phyloP scores from a whole-genome alignment of 768 basidiomycete species.

The Dioszegia aurantiaca region DNA sequence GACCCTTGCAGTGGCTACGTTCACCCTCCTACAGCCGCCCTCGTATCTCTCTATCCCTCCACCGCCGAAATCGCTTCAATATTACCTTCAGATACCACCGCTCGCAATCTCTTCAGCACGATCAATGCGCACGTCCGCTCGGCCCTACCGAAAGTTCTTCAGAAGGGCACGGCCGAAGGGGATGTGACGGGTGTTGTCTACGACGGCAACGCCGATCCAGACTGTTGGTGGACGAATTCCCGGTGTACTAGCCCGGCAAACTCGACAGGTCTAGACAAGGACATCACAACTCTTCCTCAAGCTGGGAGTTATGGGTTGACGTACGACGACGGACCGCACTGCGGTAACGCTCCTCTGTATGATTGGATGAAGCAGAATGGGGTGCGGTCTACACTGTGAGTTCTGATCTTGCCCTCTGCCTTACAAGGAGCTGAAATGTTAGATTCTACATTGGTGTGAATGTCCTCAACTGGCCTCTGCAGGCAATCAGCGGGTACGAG shows the following conservation, averaged over 20 bases:
- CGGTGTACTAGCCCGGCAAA: constrained; percentile 44
- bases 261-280: constrained; percentile 32
- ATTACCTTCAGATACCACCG: constrained; percentile 46
- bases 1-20: constrained; percentile 49
- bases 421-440: too few species aligned
- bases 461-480: constrained; percentile 54
- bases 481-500: constrained; percentile 49
- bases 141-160: constrained; percentile 39
- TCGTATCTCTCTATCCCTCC: constrained; percentile 39
- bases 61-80: constrained; percentile 44
- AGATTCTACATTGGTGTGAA: constrained; percentile 55
- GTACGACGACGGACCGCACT: constrained; percentile 54
- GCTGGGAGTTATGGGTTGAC: constrained; percentile 51
- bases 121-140: constrained; percentile 46
- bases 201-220: constrained; percentile 40
- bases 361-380: constrained; percentile 50
- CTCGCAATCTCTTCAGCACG: constrained; percentile 36
- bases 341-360: constrained; percentile 54
- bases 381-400: constrained; percentile 53
- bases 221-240: constrained; percentile 54
- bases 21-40: constrained; percentile 34
- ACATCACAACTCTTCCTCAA: constrained; percentile 50
- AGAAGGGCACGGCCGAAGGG: constrained; percentile 46
- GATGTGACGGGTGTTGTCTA: constrained; percentile 45
- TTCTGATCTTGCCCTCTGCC: too few species aligned